Percentiles rank a stretch among this genome's conserved stretches.
Conservation (phyloP, 768 basidiomycete genomes). For the Suillus luteus region DNA sequence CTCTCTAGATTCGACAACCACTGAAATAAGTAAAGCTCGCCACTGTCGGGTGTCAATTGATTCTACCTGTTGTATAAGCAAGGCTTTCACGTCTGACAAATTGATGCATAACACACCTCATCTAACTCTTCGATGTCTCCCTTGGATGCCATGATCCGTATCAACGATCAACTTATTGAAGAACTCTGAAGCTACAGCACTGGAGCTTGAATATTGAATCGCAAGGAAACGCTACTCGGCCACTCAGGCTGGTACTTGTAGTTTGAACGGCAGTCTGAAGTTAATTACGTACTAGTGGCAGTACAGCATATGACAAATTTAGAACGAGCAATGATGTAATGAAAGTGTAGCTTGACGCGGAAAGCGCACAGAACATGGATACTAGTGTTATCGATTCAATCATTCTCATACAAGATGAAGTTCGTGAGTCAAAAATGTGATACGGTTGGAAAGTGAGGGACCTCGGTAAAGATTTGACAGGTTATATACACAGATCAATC, state of each 20-base stretch:
- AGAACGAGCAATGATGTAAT: background rate
- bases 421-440: background rate
- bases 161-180: background rate
- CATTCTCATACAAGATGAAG: background rate
- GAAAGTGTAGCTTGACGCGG: background rate
- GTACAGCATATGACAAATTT: background rate
- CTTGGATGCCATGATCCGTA: slow-evolving; percentile 27
- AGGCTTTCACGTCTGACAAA: slow-evolving; percentile 9
- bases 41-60: slow-evolving; percentile 70
- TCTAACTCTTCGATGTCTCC: slow-evolving; percentile 30
- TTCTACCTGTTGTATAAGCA: slow-evolving; percentile 42
- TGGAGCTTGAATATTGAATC: too few relatives aligned
- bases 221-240: background rate
- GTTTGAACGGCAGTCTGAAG: too few relatives aligned
- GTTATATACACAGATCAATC: background rate
- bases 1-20: slow-evolving; percentile 76
- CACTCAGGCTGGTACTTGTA: background rate
- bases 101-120: slow-evolving; percentile 27
- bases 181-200: background rate
- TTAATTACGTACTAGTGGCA: background rate
- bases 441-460: background rate
- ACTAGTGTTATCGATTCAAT: background rate
- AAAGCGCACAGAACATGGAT: background rate
- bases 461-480: background rate
- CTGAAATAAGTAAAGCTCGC: slow-evolving; percentile 81